Percentiles rank a stretch among this genome's conserved stretches.
Evolutionary conservation across 768 basidiomycete genomes (phyloP).

Genomic region (Lyophyllum shimeji): DNA sequence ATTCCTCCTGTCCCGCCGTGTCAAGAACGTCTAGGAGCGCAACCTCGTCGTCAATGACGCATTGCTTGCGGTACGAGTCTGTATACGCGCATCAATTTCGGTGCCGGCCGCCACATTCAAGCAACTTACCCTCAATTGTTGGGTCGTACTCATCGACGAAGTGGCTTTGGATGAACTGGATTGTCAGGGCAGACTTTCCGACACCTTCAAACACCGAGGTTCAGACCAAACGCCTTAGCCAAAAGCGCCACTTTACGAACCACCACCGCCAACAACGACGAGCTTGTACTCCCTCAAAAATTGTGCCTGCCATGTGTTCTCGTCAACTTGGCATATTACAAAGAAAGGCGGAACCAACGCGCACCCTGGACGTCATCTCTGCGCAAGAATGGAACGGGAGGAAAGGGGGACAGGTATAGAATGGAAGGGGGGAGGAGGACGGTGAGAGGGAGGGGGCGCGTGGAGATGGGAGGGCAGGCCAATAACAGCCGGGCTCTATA

Average conservation of each 20-base stretch:
- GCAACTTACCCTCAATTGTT: conserved; percentile 79
- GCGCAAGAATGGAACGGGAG: neutral
- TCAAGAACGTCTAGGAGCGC: conserved; percentile 95
- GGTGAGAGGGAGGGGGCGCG: conserved; percentile 12
- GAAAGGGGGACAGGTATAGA: conserved; percentile 1
- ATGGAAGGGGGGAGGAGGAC: conserved; percentile 1
- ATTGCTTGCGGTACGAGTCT: conserved; percentile 98
- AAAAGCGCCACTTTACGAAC: conserved; percentile 40
- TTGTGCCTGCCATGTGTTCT: conserved; percentile 55
- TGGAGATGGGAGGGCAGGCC: conserved; percentile 6
- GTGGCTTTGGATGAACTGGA: conserved; percentile 96
- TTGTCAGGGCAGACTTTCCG: conserved; percentile 86
- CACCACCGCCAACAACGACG: conserved; percentile 98
- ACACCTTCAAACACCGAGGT: conserved; percentile 35
- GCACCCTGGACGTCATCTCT: conserved; percentile 39
- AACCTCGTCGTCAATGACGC: conserved; percentile 98
- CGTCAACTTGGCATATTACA: conserved; percentile 7
- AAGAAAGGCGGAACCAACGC: conserved; percentile 11
- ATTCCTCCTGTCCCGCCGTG: conserved; percentile 98
- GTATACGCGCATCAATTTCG: neutral
- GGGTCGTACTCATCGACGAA: conserved; percentile 95
- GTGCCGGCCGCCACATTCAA: neutral
- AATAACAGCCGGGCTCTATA: conserved; percentile 8
- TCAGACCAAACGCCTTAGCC: neutral
- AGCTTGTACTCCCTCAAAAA: conserved; percentile 98